A percentile compares a stretch with the other conserved stretches of the same genome.
Conservation (phyloP, 192 early-diverging fungal species). For the Jimgerdemannia flammicorona region DNA sequence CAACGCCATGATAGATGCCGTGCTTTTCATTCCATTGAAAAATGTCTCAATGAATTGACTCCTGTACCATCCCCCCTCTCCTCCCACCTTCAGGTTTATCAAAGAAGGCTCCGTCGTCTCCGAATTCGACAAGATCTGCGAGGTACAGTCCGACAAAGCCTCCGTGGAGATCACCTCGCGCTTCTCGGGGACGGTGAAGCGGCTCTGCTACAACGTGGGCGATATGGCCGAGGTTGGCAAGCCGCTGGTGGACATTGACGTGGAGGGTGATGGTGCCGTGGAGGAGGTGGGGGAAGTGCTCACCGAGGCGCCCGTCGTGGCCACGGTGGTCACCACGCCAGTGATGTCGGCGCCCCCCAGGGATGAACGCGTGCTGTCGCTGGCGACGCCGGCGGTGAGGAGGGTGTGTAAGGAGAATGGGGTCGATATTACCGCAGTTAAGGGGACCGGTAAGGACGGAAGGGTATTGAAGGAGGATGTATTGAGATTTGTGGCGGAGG, state of each 20-base stretch:
- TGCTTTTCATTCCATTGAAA: too few relatives aligned
- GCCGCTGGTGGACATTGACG: conserved; percentile 56
- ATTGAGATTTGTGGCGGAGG: conserved; percentile 45
- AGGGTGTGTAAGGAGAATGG: conserved; percentile 75
- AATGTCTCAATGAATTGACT: too few relatives aligned
- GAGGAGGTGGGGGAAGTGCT: conserved; percentile 15
- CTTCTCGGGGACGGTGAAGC: conserved; percentile 79
- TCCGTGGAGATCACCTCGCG: conserved; percentile 98
- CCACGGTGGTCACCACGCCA: conserved; percentile 1
- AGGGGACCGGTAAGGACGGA: conserved; percentile 79
- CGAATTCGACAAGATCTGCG: conserved; percentile 94
- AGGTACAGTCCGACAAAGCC: conserved; percentile 98
- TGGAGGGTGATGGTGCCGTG: conserved; percentile 24
- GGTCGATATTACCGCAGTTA: conserved; percentile 69
- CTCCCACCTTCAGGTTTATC: conserved; percentile 68
- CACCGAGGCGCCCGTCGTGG: too few relatives aligned
- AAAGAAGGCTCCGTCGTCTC: conserved; percentile 84
- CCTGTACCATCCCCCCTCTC: not conserved
- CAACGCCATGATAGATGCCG: too few relatives aligned
- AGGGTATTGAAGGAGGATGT: conserved; percentile 95
- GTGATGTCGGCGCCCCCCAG: conserved; percentile 6
- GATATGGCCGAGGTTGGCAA: conserved; percentile 91
- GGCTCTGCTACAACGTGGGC: conserved; percentile 78
- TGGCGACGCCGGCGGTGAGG: conserved; percentile 89
- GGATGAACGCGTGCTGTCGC: conserved; percentile 32